Conservation (phyloP, 306 rosid genomes). For the Senna tora region DNA sequence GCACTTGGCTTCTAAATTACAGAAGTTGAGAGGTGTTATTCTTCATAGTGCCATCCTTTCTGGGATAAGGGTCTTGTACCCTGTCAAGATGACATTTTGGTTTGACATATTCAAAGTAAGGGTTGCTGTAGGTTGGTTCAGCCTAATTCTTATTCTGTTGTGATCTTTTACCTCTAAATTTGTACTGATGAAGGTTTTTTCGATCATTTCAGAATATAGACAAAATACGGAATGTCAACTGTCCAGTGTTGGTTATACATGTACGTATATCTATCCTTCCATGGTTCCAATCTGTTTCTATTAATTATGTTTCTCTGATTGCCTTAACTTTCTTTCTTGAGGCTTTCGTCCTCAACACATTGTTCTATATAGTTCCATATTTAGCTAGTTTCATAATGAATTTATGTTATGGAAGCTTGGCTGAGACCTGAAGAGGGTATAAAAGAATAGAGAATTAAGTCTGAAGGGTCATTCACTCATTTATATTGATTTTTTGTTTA, state of each 20-base stretch:
- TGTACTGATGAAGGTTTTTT: conserved; percentile 42
- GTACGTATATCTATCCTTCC: conserved; percentile 56
- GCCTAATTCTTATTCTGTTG: conserved; percentile 2
- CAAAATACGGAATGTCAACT: conserved; percentile 81
- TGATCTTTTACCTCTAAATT: conserved; percentile 16
- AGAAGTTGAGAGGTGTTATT: conserved; percentile 85
- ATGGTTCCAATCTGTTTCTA: conserved; percentile 12
- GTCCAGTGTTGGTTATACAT: conserved; percentile 92
- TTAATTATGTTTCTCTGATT: conserved; percentile 28
- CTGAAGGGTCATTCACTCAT: background rate
- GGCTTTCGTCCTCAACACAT: background rate
- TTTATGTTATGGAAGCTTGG: conserved; percentile 8
- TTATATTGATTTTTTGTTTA: conserved; percentile 4
- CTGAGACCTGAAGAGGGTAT: conserved; percentile 14
- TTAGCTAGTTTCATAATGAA: background rate
- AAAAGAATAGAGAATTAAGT: background rate
- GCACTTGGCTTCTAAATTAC: conserved; percentile 81
- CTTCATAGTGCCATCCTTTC: conserved; percentile 98
- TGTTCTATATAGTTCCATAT: conserved; percentile 11
- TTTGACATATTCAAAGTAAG: conserved; percentile 96
- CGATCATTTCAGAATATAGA: conserved; percentile 78
- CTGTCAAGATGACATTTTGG: conserved; percentile 95
- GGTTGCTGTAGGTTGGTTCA: conserved; percentile 28
- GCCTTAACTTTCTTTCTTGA: conserved; percentile 22
- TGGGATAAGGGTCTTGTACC: conserved; percentile 89